Evolutionary conservation across 2,329 filamentous ascomycete genomes (phyloP), one percentile per base, ranked within the genome.

Genomic region (Domatiomyces globalis): DNA sequence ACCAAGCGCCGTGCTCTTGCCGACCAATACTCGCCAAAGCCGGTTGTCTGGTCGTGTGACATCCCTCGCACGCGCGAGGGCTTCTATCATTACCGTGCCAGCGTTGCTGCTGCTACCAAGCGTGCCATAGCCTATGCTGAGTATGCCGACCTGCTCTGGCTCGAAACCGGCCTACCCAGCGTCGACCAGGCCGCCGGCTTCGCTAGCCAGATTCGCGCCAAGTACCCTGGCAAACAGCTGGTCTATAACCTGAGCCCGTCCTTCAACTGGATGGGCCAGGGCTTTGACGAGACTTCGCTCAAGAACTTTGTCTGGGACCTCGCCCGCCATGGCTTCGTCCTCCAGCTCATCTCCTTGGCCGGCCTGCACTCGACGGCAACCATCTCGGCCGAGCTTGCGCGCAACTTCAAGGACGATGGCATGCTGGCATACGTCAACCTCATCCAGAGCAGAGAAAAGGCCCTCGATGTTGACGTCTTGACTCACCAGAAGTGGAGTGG

Each of bases 221-320:
- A 70, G 2, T 74, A 79, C 61, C 87, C 88, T 0, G 81, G 79
- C 54, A 96, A 96, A 77, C 85, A 86, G 36, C 78, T 98, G 20
- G 90, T 96, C 0, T 98, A 98, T 73, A 98, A 98, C 71, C 78
- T 98, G 1, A 89, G 84, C 4, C 92, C 92, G 1, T 94, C 87
- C 7, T 98, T 98, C 77, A 96, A 98, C 75, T 98, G 92, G 92
- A 92, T 94, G 80, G 81, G 81, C 9, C 89, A 96, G 65, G 92
- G 90, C 27, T 98, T 96, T 70, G 83, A 79, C 2, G 81, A 88
- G 57, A 81, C 80, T 55, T 83, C 84, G 5, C 76, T 98, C 51
- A 87, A 85, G 71, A 87, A 80, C 5, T 98, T 98, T 67, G 85
- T 98, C 61, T 96, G 90, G 90, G 90, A 96, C 66, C 80, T 98